Percentiles rank a stretch among this genome's conserved stretches.
phyloP scores from a whole-genome alignment of 2,329 filamentous ascomycete species.

The Rugonectria rugulosa region DNA sequence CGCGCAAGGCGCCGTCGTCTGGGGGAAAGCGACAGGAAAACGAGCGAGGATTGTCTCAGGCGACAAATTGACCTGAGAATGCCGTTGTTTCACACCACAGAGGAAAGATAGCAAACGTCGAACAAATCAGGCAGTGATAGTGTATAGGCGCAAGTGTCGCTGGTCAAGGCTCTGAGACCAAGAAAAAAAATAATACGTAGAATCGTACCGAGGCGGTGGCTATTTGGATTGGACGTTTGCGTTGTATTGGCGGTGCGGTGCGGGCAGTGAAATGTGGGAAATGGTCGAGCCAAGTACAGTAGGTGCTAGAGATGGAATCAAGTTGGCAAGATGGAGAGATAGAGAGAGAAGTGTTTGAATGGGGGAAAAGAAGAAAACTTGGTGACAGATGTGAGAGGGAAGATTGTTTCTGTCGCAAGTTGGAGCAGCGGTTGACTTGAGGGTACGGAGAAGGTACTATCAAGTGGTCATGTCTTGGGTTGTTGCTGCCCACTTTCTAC shows the following conservation, averaged over 20 bases:
- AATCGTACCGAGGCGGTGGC: conserved; percentile 20
- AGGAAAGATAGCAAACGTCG: background rate
- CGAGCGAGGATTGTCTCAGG: conserved; percentile 27
- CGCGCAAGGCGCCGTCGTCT: conserved; percentile 30
- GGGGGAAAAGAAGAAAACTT: background rate
- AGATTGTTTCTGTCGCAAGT: conserved; percentile 19
- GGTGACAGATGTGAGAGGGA: conserved; percentile 8
- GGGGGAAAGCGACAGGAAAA: conserved; percentile 16
- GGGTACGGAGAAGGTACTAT: conserved; percentile 25
- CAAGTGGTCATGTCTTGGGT: conserved; percentile 28
- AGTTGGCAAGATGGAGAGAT: background rate
- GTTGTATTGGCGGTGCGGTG: conserved; percentile 3
- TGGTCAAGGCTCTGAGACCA: conserved; percentile 9
- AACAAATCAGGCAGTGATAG: conserved; percentile 7
- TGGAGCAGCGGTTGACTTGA: conserved; percentile 17
- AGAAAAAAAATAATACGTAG: conserved; percentile 11
- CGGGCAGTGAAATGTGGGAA: background rate
- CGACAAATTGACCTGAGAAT: conserved; percentile 28
- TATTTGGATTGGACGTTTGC: conserved; percentile 1
- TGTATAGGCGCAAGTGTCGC: conserved; percentile 11
- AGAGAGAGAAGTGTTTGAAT: background rate
- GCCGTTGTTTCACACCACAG: conserved; percentile 16
- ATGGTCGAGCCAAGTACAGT: conserved; percentile 8
- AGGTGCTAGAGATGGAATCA: background rate
- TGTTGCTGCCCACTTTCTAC: no score